Evolutionary conservation across 768 basidiomycete genomes (phyloP), one percentile per base, ranked within the genome.

Genomic region (Tylopilus rubrobrunneus): DNA sequence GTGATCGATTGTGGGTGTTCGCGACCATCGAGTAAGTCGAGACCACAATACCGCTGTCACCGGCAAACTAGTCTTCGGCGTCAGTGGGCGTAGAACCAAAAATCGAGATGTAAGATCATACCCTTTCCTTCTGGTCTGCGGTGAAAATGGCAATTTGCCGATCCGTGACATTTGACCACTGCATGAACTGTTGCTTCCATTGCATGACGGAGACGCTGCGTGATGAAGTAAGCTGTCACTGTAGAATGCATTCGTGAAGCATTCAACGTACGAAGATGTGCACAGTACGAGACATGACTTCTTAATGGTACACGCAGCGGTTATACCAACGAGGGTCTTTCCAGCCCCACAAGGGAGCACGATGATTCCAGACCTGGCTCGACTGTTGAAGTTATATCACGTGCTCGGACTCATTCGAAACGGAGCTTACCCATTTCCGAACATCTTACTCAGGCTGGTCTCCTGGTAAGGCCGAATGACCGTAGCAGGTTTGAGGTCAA

Each of bases 11-110:
- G 65, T 94, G 91, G 3, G 93, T 97, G 68, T 98, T 98, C 29
- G 97, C 96, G 48, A 99, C 95, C 97, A 99, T 99, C 5, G 96
- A 98, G 69, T 99, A 99, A 11, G 97, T 98, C 31, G 96, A 98
- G 25, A 99, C 89, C 31, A 99, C 95, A 57, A 99, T 98, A 34
- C 97, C 97, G 58, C 96, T 93, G 43, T 96, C 94, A 21, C 95
- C 95, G 8, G 89, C 86, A 73, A 99, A 99, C 93, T 98, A 62
- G 2, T 45, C 55, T 27, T 31, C 45, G 19, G 46, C 17, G 57
- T 69, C 41, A 63, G 39, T 7, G 21, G 6, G 33, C 4, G 9
- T 28, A 19, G 27, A 44, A 43, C 29, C 10, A 4, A 39, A 29
- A 19, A 42, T 31, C 12, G 9, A 9, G 28, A 8, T 29, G 23